Base-by-base conservation (phyloP, 805 yeast genomes). In the Saturnispora mendoncae region DNA sequence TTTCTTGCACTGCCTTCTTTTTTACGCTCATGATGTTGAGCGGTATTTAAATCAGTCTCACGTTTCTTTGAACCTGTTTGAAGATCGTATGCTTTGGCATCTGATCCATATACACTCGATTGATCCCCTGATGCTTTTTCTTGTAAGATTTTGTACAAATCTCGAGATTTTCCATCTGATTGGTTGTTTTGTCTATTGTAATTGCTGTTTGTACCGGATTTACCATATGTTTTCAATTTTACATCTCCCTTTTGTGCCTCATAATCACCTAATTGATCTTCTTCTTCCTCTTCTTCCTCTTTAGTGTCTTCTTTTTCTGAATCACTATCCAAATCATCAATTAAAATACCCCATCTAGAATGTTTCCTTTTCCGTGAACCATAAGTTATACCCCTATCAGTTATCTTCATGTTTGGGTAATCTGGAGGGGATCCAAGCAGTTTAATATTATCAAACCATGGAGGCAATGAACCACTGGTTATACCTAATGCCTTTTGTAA, bases 401-500 rank as follows among this genome's bases (percentile, higher is more conserved):
- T 3, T 71, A 84, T 71, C 26, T 67, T 62, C 56, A 85, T 62
- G 29, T 72, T 68, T 2, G 79, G 78, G 60, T 85, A 88, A 15
- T 86, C 70, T 0, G 95, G 95, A 0, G 97, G 95, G 21, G 82
- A 76, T 0, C 97, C 97, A 12, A 73, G 52, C 42, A 72, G 67
- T 40, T 69, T 70, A 84, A 88, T 80, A 28, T 72, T 71, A 2
- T 68, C 58, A 18, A 80, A 68, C 97, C 97, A 90, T 0, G 96
- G 95, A 2, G 87, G 86, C 24, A n/a, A 9, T 5, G 79, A 69
- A 1, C 15, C 32, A 30, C 66, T 60, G 4, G 71, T 72, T 51
- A 87, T 65, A 0, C 84, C 87, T 50, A 90, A 61, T 0, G 95
- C 95, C 2, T 64, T 60, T 33, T 78, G 60, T n/a, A 90, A 66